Evolutionary conservation across 768 basidiomycete species (phyloP).

Genomic region (Leccinum incarnatum): DNA sequence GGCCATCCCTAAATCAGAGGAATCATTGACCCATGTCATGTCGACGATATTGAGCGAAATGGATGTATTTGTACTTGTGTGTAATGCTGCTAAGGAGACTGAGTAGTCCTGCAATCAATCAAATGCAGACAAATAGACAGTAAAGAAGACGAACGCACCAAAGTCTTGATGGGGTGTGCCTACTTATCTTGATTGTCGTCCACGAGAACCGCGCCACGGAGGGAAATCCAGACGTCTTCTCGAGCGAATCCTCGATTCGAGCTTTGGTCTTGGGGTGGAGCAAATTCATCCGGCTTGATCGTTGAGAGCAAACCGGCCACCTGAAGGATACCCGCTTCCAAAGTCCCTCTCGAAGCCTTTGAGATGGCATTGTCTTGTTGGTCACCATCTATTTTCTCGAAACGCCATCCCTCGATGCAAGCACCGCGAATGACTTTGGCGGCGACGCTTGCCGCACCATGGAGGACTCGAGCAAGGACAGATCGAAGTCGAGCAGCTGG

Average conservation of each 20-base stretch:
- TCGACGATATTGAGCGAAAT: background rate
- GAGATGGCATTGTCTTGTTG: constrained; percentile 1
- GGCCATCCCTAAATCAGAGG: constrained; percentile 16
- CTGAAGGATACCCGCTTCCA: constrained; percentile 91
- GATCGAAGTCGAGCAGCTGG: too few relatives aligned
- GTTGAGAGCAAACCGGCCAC: constrained; percentile 24
- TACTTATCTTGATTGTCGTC: constrained; percentile 89
- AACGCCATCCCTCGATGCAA: constrained; percentile 84
- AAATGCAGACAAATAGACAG: background rate
- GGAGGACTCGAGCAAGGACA: too few relatives aligned
- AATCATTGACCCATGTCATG: background rate
- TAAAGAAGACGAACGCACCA: constrained; percentile 51
- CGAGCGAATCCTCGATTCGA: constrained; percentile 73
- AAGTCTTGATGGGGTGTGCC: constrained; percentile 61
- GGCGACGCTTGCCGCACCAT: constrained; percentile 93
- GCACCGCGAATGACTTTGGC: constrained; percentile 96
- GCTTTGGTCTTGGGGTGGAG: constrained; percentile 81
- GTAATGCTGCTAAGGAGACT: constrained; percentile 29
- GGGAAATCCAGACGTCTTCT: constrained; percentile 91
- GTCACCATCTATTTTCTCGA: constrained; percentile 52
- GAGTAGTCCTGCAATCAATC: constrained; percentile 47
- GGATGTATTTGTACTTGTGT: background rate
- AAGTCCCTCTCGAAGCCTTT: constrained; percentile 39
- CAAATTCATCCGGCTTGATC: background rate
- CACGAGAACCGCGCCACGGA: constrained; percentile 91